These are phyloP conservation scores for Aspergillus sp. DNA, from an alignment of 2,329 filamentous ascomycete genomes.

Conservation along the genomic window DNA sequence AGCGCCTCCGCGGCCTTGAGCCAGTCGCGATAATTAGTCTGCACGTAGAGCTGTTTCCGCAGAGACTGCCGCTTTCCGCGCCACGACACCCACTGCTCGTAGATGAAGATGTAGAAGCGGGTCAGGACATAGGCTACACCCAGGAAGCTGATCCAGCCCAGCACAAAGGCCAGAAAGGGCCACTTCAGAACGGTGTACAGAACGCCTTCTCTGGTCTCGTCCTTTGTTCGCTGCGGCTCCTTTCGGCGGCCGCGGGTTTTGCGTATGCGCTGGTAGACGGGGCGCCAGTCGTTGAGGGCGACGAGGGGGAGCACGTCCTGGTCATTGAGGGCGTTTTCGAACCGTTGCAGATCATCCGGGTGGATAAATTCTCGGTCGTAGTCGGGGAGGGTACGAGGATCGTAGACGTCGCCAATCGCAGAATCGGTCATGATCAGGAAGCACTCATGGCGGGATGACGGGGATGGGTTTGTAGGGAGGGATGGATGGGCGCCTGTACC, in stretches of 20 bases:
- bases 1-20: conserved; percentile 72
- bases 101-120: conserved; percentile 83
- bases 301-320: conserved; percentile 77
- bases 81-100: conserved; percentile 91
- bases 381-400: conserved; percentile 71
- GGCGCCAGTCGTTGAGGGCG: conserved; percentile 93
- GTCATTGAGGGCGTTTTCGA: conserved; percentile 76
- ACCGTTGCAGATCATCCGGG: conserved; percentile 70
- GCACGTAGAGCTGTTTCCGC: conserved; percentile 66
- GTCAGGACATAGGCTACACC: conserved; percentile 74
- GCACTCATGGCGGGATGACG: conserved; percentile 21
- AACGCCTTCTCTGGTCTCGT: conserved; percentile 93
- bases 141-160: conserved; percentile 75
- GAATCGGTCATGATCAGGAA: conserved; percentile 29
- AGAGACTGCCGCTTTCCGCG: conserved; percentile 72
- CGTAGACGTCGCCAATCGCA: conserved; percentile 55
- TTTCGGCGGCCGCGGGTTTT: conserved; percentile 46
- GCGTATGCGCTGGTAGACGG: conserved; percentile 70
- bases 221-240: conserved; percentile 59
- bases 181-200: conserved; percentile 88
- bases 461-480: background rate
- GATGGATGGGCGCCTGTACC: conserved; percentile 1
- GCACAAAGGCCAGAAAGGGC: conserved; percentile 78
- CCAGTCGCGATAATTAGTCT: conserved; percentile 80
- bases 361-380: conserved; percentile 73